These are phyloP conservation scores for Leishmania arabica DNA, from an alignment of 208 protist species.

Conservation along the genomic window DNA sequence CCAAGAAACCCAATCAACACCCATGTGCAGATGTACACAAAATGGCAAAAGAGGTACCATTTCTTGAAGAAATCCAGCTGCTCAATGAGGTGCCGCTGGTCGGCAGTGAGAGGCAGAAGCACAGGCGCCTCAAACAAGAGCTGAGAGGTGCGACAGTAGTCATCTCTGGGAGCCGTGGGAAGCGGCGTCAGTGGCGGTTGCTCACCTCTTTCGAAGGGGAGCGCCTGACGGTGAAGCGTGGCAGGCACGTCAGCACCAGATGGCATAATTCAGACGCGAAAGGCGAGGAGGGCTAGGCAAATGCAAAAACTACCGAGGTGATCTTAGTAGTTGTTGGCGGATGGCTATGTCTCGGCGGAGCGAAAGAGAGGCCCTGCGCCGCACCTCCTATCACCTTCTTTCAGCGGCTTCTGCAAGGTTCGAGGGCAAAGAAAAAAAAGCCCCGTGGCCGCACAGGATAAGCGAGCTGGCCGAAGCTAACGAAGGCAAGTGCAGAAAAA, in stretches of 20 bases:
- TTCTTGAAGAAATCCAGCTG: conserved; percentile 71
- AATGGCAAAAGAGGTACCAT: conserved; percentile 69
- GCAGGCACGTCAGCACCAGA: background rate
- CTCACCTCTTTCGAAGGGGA: background rate
- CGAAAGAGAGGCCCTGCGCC: background rate
- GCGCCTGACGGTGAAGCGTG: background rate
- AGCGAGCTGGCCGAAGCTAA: background rate
- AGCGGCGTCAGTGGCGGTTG: background rate
- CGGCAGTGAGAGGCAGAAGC: conserved; percentile 42
- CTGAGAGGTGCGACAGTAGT: conserved; percentile 47
- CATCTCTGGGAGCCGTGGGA: background rate
- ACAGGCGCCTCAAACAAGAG: conserved; percentile 50
- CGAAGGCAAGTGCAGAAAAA: conserved; percentile 2
- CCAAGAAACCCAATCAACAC: conserved; percentile 34
- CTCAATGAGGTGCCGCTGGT: conserved; percentile 38
- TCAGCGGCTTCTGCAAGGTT: background rate
- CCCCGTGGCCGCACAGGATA: background rate
- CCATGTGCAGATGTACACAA: conserved; percentile 45
- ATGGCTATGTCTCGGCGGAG: background rate
- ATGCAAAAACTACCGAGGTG: background rate
- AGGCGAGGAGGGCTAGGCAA: background rate
- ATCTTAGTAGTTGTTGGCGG: background rate
- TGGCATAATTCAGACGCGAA: background rate
- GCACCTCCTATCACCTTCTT: background rate
- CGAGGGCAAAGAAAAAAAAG: no score